phyloP scores from a whole-genome alignment of 805 yeast species.

The Ogataea populi-albae region DNA sequence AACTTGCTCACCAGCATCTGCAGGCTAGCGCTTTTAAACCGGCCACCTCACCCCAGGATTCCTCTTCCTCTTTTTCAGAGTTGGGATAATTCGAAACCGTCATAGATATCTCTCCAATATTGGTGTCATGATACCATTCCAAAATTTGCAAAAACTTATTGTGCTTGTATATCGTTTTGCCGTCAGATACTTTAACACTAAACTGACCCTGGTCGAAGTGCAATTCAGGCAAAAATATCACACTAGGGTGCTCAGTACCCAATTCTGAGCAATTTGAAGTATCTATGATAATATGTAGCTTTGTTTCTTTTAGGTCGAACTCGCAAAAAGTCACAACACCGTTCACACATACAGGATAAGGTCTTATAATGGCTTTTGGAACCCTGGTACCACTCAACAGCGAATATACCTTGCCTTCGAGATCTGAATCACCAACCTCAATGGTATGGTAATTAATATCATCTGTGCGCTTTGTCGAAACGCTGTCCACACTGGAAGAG shows the following conservation, averaged over 20 bases:
- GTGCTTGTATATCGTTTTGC: constrained; percentile 44
- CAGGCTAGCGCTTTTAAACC: constrained; percentile 36
- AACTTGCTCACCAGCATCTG: constrained; percentile 24
- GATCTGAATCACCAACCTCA: constrained; percentile 13
- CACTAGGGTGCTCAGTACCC: constrained; percentile 41
- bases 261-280: constrained; percentile 19
- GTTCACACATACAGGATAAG: constrained; percentile 61
- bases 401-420: constrained; percentile 13
- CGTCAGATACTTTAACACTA: constrained; percentile 52
- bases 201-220: constrained; percentile 59
- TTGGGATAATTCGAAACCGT: constrained; percentile 14
- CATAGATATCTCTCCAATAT: constrained; percentile 24
- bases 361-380: constrained; percentile 70
- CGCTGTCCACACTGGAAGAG: constrained; percentile 9
- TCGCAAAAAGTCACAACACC: constrained; percentile 57
- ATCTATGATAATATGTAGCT: constrained; percentile 47
- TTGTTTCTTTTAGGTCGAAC: constrained; percentile 52
- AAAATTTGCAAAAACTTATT: constrained; percentile 52
- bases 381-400: constrained; percentile 63
- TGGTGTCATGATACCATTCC: constrained; percentile 64
- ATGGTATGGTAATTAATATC: constrained; percentile 1
- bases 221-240: constrained; percentile 66
- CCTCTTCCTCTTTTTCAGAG: constrained; percentile 9
- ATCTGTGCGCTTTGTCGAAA: constrained; percentile 7
- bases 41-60: constrained; percentile 8